These are phyloP conservation scores for Phytopythium cucurbitacearum DNA, from an alignment of 352 stramenopile genomes.

Conservation along the genomic window DNA sequence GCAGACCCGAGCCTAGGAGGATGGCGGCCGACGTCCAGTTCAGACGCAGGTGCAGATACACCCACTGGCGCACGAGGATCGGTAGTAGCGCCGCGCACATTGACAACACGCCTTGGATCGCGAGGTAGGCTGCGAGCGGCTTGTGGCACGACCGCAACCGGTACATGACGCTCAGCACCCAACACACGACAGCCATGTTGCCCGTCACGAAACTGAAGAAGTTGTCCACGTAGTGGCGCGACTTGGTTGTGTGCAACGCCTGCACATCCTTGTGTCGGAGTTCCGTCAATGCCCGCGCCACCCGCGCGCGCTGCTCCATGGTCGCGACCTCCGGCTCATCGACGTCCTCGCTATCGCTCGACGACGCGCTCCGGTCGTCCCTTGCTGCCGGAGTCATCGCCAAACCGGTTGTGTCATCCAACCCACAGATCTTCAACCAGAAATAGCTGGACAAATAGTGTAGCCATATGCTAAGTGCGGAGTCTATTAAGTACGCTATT, in stretches of 20 bases:
- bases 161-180: conserved; percentile 24
- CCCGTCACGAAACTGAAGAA: conserved; percentile 28
- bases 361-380: background rate
- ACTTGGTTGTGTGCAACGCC: conserved; percentile 11
- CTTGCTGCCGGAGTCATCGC: background rate
- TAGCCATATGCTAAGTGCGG: no score
- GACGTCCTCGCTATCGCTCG: background rate
- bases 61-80: conserved; percentile 32
- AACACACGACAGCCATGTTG: conserved; percentile 31
- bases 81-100: conserved; percentile 25
- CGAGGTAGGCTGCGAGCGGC: conserved; percentile 24
- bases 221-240: conserved; percentile 27
- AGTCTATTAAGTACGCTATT: no score
- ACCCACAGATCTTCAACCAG: no score
- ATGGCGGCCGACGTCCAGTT: conserved; percentile 13
- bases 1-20: conserved; percentile 14
- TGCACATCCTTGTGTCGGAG: conserved; percentile 7
- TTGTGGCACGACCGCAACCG: conserved; percentile 17
- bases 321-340: conserved; percentile 1
- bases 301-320: conserved; percentile 1
- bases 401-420: no score
- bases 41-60: conserved; percentile 33
- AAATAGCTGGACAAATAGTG: no score
- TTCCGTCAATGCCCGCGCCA: conserved; percentile 1
- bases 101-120: conserved; percentile 23